A percentile compares a stretch with the other conserved stretches of the same genome.
Evolutionary conservation across 768 basidiomycete species (phyloP).

Genomic region (Psilocybe cubensis): DNA sequence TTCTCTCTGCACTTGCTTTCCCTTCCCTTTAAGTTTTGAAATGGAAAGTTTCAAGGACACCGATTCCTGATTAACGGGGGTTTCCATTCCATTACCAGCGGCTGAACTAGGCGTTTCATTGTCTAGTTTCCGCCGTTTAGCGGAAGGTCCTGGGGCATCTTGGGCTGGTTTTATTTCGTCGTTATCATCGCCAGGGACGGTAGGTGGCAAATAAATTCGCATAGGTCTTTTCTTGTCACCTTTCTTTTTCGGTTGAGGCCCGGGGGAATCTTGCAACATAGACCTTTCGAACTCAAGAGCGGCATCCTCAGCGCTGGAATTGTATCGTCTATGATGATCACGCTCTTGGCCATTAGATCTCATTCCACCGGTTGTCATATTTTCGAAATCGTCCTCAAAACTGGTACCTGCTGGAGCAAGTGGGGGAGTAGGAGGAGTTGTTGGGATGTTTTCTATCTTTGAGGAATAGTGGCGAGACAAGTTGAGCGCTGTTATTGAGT

Average conservation of each 20-base stretch:
- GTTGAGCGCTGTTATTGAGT: slow-evolving; percentile 59
- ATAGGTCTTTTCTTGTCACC: slow-evolving; percentile 56
- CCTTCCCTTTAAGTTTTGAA: slow-evolving; percentile 58
- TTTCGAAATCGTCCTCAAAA: slow-evolving; percentile 34
- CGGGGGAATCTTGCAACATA: slow-evolving; percentile 44
- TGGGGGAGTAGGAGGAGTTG: slow-evolving; percentile 37
- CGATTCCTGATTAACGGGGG: slow-evolving; percentile 39
- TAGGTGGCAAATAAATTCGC: slow-evolving; percentile 29
- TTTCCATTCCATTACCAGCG: slow-evolving; percentile 54
- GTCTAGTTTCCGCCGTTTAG: slow-evolving; percentile 69
- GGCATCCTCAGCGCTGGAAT: slow-evolving; percentile 53
- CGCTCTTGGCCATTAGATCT: slow-evolving; percentile 35
- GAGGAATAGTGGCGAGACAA: slow-evolving; percentile 63
- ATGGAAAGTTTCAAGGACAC: slow-evolving; percentile 40
- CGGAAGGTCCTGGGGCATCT: slow-evolving; percentile 45
- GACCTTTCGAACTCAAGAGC: slow-evolving; percentile 62
- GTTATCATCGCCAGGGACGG: slow-evolving; percentile 62
- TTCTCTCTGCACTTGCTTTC: slow-evolving; percentile 52
- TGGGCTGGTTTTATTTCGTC: slow-evolving; percentile 43
- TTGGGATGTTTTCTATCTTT: slow-evolving; percentile 49
- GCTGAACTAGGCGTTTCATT: slow-evolving; percentile 27
- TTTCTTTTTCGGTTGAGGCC: slow-evolving; percentile 42
- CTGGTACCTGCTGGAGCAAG: slow-evolving; percentile 17
- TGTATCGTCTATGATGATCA: slow-evolving; percentile 28
- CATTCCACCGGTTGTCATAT: slow-evolving; percentile 22